These are phyloP conservation scores for Macrotyloma uniflorum DNA, from an alignment of 306 rosid species.

Conservation along the genomic window DNA sequence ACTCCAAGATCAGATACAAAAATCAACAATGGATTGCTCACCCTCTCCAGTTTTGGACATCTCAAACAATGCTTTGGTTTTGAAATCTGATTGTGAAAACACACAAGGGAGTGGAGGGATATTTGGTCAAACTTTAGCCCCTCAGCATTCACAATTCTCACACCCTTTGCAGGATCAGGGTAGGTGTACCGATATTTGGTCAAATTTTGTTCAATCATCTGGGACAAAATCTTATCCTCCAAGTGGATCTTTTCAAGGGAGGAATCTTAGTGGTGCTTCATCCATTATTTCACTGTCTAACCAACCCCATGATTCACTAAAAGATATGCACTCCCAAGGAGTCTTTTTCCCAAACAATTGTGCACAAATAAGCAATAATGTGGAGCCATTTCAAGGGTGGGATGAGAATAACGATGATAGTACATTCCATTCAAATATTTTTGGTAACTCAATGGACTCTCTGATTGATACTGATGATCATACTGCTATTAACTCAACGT, in stretches of 20 bases:
- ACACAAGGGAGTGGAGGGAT: background rate
- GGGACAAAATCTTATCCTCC: constrained; percentile 1
- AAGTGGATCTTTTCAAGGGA: constrained; percentile 39
- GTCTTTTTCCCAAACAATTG: constrained; percentile 35
- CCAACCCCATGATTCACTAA: constrained; percentile 45
- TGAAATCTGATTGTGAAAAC: constrained; percentile 18
- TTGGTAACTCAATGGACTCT: constrained; percentile 49
- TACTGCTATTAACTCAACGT: constrained; percentile 38
- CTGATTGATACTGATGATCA: constrained; percentile 51
- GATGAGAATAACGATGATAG: constrained; percentile 52
- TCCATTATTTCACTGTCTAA: constrained; percentile 49
- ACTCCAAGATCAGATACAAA: constrained; percentile 40
- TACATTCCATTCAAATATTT: constrained; percentile 39
- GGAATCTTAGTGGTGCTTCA: constrained; percentile 54
- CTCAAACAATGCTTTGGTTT: constrained; percentile 44
- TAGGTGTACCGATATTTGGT: constrained; percentile 56
- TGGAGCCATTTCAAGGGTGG: constrained; percentile 60
- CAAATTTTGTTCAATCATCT: constrained; percentile 21
- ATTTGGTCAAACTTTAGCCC: constrained; percentile 36
- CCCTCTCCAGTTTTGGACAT: constrained; percentile 43
- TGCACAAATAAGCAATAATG: constrained; percentile 40
- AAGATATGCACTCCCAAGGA: constrained; percentile 49
- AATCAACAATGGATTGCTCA: constrained; percentile 26
- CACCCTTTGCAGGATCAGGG: constrained; percentile 51
- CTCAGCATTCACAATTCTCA: constrained; percentile 52